These are phyloP conservation scores for Cicer judaicum DNA, from an alignment of 306 rosid genomes.

Conservation along the genomic window DNA sequence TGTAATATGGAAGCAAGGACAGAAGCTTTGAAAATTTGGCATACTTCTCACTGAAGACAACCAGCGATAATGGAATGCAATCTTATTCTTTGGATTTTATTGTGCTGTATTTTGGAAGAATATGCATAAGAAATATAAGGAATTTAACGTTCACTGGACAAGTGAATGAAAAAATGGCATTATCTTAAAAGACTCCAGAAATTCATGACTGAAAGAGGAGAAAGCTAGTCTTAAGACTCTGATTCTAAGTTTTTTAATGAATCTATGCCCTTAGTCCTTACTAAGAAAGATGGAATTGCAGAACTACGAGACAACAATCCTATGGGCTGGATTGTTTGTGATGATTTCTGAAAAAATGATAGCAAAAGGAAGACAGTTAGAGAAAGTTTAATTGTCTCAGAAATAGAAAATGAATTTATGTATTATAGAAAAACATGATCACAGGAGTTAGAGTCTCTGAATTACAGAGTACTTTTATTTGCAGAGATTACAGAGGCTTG, in stretches of 20 bases:
- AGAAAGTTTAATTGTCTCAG: not conserved
- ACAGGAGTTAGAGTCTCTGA: constrained; percentile 12
- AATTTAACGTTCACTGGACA: not conserved
- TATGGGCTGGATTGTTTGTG: not conserved
- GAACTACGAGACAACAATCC: not conserved
- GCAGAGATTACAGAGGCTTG: not conserved
- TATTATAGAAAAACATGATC: not conserved
- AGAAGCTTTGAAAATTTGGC: not conserved
- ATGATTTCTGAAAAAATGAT: not conserved
- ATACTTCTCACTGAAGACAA: not conserved
- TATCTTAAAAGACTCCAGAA: not conserved
- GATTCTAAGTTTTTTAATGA: not conserved
- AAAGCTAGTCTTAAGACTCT: not conserved
- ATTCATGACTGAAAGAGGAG: not conserved
- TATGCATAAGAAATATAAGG: not conserved
- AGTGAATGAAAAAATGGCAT: not conserved
- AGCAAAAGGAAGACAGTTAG: not conserved
- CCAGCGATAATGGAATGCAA: not conserved
- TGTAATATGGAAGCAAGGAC: not conserved
- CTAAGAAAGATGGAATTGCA: not conserved
- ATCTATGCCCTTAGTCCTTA: not conserved
- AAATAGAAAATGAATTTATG: not conserved
- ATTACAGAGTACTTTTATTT: not conserved
- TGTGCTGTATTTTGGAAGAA: not conserved
- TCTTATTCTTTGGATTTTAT: not conserved